phyloP scores from a whole-genome alignment of 306 rosid species.

The Gastrolobium villosum region DNA sequence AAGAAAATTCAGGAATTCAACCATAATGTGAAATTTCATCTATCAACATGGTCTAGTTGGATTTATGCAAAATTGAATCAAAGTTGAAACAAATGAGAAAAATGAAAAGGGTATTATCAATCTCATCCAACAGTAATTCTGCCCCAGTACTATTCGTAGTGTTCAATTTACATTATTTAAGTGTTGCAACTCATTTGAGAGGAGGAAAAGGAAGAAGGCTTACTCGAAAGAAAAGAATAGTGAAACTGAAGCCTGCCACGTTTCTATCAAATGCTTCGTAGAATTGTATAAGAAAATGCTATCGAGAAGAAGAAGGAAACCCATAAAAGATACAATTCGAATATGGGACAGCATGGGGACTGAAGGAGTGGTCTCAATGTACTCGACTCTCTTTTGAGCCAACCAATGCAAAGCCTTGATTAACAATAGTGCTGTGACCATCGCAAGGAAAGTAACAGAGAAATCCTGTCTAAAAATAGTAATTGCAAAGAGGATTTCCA shows the following conservation, averaged over 20 bases:
- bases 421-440: constrained; percentile 86
- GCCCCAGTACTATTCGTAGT: neutral
- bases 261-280: constrained; percentile 64
- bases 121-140: constrained; percentile 19
- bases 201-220: constrained; percentile 53
- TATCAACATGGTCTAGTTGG: constrained; percentile 32
- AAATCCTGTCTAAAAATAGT: constrained; percentile 98
- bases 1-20: constrained; percentile 14
- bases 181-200: constrained; percentile 6
- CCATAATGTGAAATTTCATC: constrained; percentile 39
- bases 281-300: constrained; percentile 78
- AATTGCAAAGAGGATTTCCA: constrained; percentile 97
- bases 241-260: constrained; percentile 91
- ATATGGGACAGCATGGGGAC: constrained; percentile 81
- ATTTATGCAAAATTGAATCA: constrained; percentile 10
- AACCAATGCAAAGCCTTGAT: constrained; percentile 98
- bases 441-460: constrained; percentile 89
- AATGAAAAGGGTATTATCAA: neutral
- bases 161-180: constrained; percentile 4
- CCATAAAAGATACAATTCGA: constrained; percentile 94
- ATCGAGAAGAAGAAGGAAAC: constrained; percentile 85
- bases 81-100: neutral
- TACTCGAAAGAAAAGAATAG: constrained; percentile 97
- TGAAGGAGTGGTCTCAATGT: constrained; percentile 95
- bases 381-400: constrained; percentile 98